These are phyloP conservation scores for Serendipita vermifera DNA, from an alignment of 768 basidiomycete genomes.

Conservation along the genomic window DNA sequence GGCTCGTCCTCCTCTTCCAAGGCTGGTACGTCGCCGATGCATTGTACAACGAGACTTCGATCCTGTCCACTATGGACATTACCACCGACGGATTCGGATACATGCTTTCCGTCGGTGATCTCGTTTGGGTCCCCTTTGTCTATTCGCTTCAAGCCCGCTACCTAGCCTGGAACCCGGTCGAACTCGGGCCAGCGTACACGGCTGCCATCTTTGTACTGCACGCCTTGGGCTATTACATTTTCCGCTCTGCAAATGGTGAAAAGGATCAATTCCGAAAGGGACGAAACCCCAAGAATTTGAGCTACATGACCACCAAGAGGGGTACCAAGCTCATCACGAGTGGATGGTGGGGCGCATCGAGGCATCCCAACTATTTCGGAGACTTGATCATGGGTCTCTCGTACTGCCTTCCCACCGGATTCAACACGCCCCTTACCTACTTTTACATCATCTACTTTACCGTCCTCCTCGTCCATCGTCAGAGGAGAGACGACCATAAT, in stretches of 20 bases:
- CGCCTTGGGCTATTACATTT: constrained; percentile 75
- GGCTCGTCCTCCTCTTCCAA: constrained; percentile 78
- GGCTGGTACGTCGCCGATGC: constrained; percentile 74
- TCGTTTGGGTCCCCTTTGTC: constrained; percentile 87
- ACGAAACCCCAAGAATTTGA: constrained; percentile 79
- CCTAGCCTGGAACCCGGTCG: constrained; percentile 76
- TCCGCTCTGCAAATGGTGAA: constrained; percentile 76
- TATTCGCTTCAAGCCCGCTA: constrained; percentile 92
- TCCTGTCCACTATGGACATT: constrained; percentile 96
- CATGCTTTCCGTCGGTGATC: constrained; percentile 91
- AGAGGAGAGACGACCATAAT: constrained; percentile 80
- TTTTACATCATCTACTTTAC: constrained; percentile 87
- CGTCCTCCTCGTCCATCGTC: constrained; percentile 80
- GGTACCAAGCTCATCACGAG: constrained; percentile 87
- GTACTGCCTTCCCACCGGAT: constrained; percentile 89
- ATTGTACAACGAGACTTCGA: constrained; percentile 83
- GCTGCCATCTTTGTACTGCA: constrained; percentile 51
- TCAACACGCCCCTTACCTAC: constrained; percentile 87
- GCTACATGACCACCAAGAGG: constrained; percentile 63
- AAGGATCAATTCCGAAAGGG: constrained; percentile 95
- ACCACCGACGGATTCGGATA: constrained; percentile 96
- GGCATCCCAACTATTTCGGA: constrained; percentile 87
- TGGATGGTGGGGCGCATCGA: constrained; percentile 94
- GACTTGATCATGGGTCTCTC: constrained; percentile 82
- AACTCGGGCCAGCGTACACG: constrained; percentile 52